Evolutionary conservation across 495 filamentous ascomycete species (phyloP), one percentile per base, ranked within the genome.

Genomic region (Talaromyces stipitatus): DNA sequence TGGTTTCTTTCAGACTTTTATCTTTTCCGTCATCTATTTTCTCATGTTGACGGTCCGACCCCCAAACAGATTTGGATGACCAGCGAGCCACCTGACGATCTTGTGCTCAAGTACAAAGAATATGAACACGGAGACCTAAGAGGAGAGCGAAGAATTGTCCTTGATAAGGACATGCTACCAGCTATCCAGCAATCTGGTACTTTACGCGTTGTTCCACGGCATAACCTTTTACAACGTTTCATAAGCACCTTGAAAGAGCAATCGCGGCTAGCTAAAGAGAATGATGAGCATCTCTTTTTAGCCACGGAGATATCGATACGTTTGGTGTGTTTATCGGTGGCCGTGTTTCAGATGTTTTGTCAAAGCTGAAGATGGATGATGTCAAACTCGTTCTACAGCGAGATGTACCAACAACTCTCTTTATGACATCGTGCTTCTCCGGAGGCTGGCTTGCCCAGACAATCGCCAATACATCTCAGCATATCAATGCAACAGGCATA

Each of bases 1-100:
- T 62, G 57, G 57, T 61, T 66, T 12, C 24, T 64, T 8, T 62
- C 57, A 7, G 62, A 62, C 45, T 64, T 66, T 43, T 66, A 62
- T 45, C 45, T 66, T 1, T 64, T 66, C 30, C 48, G 62, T 46
- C 54, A 66, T 46, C 57, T 66, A 8, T 54, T 66, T n/a, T 46
- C 43, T 11, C 52, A 28, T 10, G 11, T n/a, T 8, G 29, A 3
- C 10, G n/a, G 12, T 8, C 14, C 14, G n/a, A 18, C 26, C 14
- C 16, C 55, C 10, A 58, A 55, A 11, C 64, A 64, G 43, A 22
- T 62, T 9, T 64, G 62, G 64, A 16, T 64, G 8, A 62, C 62
- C 3, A 46, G n/a, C 20, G 57, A 58, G 32, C 26, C 30, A 7
- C 62, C 61, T 0, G 27, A 46, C 18, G 18, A 18, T 6, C 51